Percentiles rank a stretch among this genome's conserved stretches.
Evolutionary conservation across 768 basidiomycete genomes (phyloP).

Genomic region (Naganishia randhawae): DNA sequence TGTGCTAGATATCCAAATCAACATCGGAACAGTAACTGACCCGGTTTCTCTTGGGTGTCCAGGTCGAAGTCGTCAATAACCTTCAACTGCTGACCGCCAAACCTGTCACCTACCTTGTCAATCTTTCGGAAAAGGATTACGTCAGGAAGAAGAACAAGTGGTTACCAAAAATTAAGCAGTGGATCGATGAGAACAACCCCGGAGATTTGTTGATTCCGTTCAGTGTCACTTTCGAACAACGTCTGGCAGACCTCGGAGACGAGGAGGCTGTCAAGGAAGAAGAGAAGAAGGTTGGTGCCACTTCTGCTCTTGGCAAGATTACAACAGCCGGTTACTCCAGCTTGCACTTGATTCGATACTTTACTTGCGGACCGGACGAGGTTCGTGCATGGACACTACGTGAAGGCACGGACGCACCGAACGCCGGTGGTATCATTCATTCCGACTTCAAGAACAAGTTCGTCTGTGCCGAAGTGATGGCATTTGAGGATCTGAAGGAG

Average conservation of each 20-base stretch:
- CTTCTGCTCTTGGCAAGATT: slow-evolving; percentile 76
- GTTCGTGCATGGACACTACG: slow-evolving; percentile 98
- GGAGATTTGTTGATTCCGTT: slow-evolving; percentile 95
- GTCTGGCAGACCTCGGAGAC: slow-evolving; percentile 67
- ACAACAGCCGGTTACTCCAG: slow-evolving; percentile 66
- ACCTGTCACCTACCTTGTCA: slow-evolving; percentile 95
- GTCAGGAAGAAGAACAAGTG: slow-evolving; percentile 99
- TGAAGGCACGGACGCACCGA: slow-evolving; percentile 87
- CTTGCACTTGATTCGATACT: slow-evolving; percentile 80
- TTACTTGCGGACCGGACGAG: slow-evolving; percentile 94
- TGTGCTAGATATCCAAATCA: neutral
- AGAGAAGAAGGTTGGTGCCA: slow-evolving; percentile 68
- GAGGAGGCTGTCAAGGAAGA: slow-evolving; percentile 62
- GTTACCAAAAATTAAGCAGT: slow-evolving; percentile 94
- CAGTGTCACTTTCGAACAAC: slow-evolving; percentile 91
- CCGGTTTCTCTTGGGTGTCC: neutral
- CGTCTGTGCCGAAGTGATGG: slow-evolving; percentile 82
- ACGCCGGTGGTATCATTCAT: slow-evolving; percentile 98
- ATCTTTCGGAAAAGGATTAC: slow-evolving; percentile 90
- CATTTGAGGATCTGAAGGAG: slow-evolving; percentile 82
- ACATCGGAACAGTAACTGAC: neutral
- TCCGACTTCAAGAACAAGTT: slow-evolving; percentile 75
- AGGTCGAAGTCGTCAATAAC: slow-evolving; percentile 51
- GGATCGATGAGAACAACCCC: slow-evolving; percentile 95
- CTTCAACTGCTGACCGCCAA: slow-evolving; percentile 91